phyloP scores from a whole-genome alignment of 257 asterid species.

The Misopates orontium region DNA sequence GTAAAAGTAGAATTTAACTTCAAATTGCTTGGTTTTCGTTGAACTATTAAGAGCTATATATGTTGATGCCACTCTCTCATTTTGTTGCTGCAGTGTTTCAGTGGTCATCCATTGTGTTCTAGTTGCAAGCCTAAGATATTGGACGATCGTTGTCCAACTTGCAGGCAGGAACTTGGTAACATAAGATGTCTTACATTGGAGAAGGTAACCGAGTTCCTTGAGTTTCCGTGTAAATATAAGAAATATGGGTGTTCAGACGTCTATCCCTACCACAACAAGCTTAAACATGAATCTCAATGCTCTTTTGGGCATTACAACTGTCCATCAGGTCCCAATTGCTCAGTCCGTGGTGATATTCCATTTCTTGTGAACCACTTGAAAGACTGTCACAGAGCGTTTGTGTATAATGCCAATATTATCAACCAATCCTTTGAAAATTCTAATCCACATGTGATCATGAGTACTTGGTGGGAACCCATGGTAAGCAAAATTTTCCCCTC shows the following conservation, averaged over 20 bases:
- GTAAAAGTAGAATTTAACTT: no score
- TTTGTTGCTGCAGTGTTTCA: conserved; percentile 50
- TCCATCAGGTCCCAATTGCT: conserved; percentile 67
- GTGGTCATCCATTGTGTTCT: conserved; percentile 62
- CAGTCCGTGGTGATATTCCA: conserved; percentile 59
- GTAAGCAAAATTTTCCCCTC: conserved; percentile 29
- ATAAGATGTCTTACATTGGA: conserved; percentile 68
- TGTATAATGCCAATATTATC: conserved; percentile 54
- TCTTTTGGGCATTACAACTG: conserved; percentile 59
- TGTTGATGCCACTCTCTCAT: not conserved
- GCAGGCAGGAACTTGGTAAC: conserved; percentile 72
- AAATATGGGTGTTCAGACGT: conserved; percentile 55
- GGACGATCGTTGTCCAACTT: conserved; percentile 69
- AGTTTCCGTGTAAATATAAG: conserved; percentile 67
- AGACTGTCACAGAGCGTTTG: conserved; percentile 61
- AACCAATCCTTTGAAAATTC: conserved; percentile 63
- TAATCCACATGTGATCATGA: conserved; percentile 60
- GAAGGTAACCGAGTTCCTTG: conserved; percentile 63
- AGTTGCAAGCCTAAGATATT: conserved; percentile 65
- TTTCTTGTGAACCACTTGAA: conserved; percentile 56
- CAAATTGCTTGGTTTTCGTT: no score
- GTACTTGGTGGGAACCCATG: conserved; percentile 67
- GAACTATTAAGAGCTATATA: no score
- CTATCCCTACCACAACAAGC: conserved; percentile 60
- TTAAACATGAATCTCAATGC: conserved; percentile 67